Conservation (phyloP, 352 stramenopile species). For the Phytopythium delawarense region DNA sequence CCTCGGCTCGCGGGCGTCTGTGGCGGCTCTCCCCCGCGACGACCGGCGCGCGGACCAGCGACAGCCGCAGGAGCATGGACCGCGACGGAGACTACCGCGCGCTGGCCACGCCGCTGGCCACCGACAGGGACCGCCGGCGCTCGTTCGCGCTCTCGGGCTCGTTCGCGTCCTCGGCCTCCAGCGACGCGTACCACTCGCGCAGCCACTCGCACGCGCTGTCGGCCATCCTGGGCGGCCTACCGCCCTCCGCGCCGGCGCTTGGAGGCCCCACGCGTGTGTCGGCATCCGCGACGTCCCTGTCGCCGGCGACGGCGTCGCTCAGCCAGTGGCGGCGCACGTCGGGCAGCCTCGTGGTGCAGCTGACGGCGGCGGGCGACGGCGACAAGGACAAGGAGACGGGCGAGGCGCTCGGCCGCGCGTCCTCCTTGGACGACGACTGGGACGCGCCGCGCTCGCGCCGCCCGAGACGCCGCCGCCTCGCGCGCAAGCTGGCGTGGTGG, state of each 20-base stretch:
- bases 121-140: constrained; percentile 1
- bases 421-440: neutral
- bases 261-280: constrained; percentile 13
- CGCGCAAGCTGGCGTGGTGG: constrained; percentile 26
- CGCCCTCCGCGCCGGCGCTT: constrained; percentile 5
- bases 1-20: no score
- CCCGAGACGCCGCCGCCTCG: neutral
- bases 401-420: neutral
- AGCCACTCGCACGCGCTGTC: constrained; percentile 47
- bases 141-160: neutral
- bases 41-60: neutral
- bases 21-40: no score
- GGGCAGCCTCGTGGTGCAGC: constrained; percentile 3
- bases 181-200: constrained; percentile 11
- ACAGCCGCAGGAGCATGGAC: neutral
- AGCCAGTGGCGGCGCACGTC: constrained; percentile 2
- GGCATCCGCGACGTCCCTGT: constrained; percentile 19
- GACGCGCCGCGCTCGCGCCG: neutral
- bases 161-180: neutral
- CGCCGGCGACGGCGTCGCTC: neutral
- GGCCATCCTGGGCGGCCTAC: constrained; percentile 28
- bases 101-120: constrained; percentile 19
- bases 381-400: constrained; percentile 6
- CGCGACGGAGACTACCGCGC: constrained; percentile 24
- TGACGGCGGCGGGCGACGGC: neutral